Base-by-base conservation (phyloP, 164 flowering plant genomes). In the Piper betle region DNA sequence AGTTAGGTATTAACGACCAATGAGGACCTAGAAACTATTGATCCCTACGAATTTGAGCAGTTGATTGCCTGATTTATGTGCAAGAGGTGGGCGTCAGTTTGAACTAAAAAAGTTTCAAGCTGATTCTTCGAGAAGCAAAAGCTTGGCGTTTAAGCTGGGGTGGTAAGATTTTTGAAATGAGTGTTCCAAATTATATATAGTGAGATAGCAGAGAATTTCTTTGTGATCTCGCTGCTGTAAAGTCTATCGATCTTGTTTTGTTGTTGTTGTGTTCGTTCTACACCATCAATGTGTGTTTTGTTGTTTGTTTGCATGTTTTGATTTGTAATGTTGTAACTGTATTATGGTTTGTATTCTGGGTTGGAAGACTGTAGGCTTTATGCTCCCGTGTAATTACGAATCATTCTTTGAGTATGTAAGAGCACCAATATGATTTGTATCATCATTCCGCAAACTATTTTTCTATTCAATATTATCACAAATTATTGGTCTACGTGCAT, bases 1-100 rank as follows among this genome's bases (percentile, higher is more conserved):
- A 90, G 85, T 11, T 87, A 69, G 71, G 39, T n/a, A n/a, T 20
- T 55, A 11, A 54, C 56, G 46, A 37, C n/a, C 58, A 55, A 19
- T 25, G 57, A 39, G 57, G 33, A 20, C 61, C 73, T 19, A 63
- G 60, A 59, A 52, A 5, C 59, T 64, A 55, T 40, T 37, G 43
- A 40, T 62, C 39, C 19, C 57, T 39, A 52, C 57, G 58, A 33
- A 12, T 64, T 25, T 25, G 69, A 62, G 50, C 60, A 67, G 71
- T 66, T 55, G 11, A 60, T 16, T 69, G 59, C 69, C 64, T 68
- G 19, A 40, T 33, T 20, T 40, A 66, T 16, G 58, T 60, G 17
- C 66, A 57, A 57, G 65, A 60, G 59, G 38, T 50, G 72, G 42
- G 55, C 55, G 33, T 18, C 41, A 7, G 53, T 42, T 50, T 40